Evolutionary conservation across 2,329 filamentous ascomycete species (phyloP).

Genomic region (Clonostachys sp.): DNA sequence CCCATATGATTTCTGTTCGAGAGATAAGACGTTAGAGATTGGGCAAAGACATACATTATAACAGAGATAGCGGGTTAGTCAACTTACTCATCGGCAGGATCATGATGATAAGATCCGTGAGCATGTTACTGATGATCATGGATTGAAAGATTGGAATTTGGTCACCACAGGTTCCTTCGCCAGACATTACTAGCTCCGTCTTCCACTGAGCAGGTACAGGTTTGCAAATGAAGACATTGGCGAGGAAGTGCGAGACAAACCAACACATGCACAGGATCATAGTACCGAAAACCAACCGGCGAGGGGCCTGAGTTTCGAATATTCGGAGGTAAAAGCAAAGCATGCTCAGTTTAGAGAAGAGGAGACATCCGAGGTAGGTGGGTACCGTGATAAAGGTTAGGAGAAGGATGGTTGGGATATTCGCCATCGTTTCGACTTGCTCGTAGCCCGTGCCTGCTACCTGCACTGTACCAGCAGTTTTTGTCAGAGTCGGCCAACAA

Average conservation of each 20-base stretch:
- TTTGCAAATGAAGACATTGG: background rate
- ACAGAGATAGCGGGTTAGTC: slow-evolving; percentile 11
- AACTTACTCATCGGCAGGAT: slow-evolving; percentile 20
- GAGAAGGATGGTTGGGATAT: background rate
- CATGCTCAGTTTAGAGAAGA: background rate
- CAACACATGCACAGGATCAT: slow-evolving; percentile 45
- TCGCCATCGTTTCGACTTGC: no score
- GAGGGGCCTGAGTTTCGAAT: slow-evolving; percentile 65
- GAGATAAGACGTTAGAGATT: slow-evolving; percentile 8
- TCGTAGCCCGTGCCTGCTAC: no score
- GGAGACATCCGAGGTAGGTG: background rate
- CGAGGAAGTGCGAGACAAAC: background rate
- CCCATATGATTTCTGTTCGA: slow-evolving; percentile 16
- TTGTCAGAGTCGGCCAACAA: no score
- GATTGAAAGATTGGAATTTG: background rate
- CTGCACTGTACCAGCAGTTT: no score
- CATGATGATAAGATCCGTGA: slow-evolving; percentile 27
- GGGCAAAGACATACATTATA: slow-evolving; percentile 11
- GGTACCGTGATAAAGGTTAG: background rate
- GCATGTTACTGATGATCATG: slow-evolving; percentile 20
- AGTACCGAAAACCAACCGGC: slow-evolving; percentile 62
- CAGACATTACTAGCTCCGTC: background rate
- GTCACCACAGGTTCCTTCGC: background rate
- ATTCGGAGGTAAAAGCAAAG: slow-evolving; percentile 18
- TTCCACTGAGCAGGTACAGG: background rate